Base-by-base conservation (phyloP, 352 stramenopile species). In the Globisporangium cederbergense region DNA sequence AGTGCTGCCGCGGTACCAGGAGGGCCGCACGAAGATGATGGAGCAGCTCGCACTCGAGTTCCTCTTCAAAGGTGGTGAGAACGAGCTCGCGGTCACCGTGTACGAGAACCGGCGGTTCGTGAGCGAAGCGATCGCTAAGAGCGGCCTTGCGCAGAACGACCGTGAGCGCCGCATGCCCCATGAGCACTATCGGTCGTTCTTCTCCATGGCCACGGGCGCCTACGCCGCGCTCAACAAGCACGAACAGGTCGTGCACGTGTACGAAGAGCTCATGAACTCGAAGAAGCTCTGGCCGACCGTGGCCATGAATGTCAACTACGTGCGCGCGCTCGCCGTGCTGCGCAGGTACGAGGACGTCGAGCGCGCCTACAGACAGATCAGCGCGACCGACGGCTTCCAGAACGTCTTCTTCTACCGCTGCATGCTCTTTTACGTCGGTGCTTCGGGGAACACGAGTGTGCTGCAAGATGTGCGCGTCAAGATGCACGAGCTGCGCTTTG, bases 321-420 rank as follows among this genome's bases (percentile, higher is more conserved):
- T 68, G 54, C 53, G 57, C 43, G 62, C 62, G 34, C 62, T 68
- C 16, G 25, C 57, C 32, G 51, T 36, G 22, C 54, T 68, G 54
- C 43, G 30, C 4, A 25, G 47, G 3, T 65, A 38, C 36, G 54
- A 68, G 0, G 42, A 50, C 8, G 55, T 42, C 5, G 62, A 36
- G 34, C 18, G 32, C 16, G 53, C 55, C 11, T 66, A 60, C 40
- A 36, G 10, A 14, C 11, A 38, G 22, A 66, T 66, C 42, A 60
- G 30, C 25, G 30, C 51, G 10, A 9, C 51, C 4, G 60, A 66
- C 51, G 60, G 60, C 30, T 40, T 60, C 51, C 60, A 66, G 53
- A 68, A 68, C 46, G n/a, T 68, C 4, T 68, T 58, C 18, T 68
- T 68, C 55, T 68, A 68, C 57, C 62, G 62, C 22, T 52, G 32